phyloP scores from a whole-genome alignment of 495 filamentous ascomycete species.

The Penicillium antarcticum region DNA sequence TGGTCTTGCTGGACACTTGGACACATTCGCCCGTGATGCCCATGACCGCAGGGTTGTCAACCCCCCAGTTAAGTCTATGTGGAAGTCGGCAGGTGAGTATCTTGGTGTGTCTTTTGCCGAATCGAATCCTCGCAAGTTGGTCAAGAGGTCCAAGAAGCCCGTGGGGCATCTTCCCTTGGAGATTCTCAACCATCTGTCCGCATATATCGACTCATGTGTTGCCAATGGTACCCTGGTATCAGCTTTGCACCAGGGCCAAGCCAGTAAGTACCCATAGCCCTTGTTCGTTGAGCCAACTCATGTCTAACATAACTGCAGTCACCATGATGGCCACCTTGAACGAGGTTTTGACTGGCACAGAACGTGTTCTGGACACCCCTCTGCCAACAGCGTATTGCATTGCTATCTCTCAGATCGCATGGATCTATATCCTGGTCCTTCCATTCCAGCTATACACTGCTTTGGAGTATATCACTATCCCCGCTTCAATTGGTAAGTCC shows the following conservation, averaged over 20 bases:
- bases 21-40: conserved; percentile 65
- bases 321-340: conserved; percentile 52
- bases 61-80: conserved; percentile 43
- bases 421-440: conserved; percentile 78
- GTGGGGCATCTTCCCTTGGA: conserved; percentile 77
- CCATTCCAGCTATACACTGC: conserved; percentile 73
- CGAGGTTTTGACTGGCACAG: conserved; percentile 69
- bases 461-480: conserved; percentile 77
- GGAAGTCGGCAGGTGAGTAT: conserved; percentile 65
- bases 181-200: conserved; percentile 67
- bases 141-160: conserved; percentile 61
- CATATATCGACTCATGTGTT: conserved; percentile 58
- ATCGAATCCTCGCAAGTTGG: conserved; percentile 68
- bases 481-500: conserved; percentile 64
- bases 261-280: conserved; percentile 26
- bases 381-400: conserved; percentile 83
- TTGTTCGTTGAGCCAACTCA: background rate
- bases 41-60: conserved; percentile 47
- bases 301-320: conserved; percentile 18
- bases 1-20: conserved; percentile 40
- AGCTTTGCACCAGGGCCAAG: conserved; percentile 43
- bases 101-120: conserved; percentile 67
- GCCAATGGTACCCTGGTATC: conserved; percentile 53
- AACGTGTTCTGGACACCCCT: conserved; percentile 81
- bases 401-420: conserved; percentile 81